Percentiles rank a stretch among this genome's conserved stretches.
phyloP scores from a whole-genome alignment of 768 basidiomycete species.

The Xanthoconium purpureum region DNA sequence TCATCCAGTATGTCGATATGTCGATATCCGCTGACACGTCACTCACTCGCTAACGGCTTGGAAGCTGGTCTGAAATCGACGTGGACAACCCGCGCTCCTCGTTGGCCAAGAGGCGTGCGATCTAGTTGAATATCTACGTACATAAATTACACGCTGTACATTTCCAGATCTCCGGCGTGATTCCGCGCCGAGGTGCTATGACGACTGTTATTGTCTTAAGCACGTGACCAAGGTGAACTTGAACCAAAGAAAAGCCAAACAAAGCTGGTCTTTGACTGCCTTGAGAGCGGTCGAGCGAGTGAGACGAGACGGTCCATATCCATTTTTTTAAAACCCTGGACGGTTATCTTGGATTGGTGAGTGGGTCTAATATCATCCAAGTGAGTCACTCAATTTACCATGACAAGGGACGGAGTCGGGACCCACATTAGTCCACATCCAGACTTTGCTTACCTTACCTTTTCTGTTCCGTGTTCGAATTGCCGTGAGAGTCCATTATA shows the following conservation, averaged over 20 bases:
- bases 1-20: conserved; percentile 54
- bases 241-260: conserved; percentile 46
- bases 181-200: conserved; percentile 5
- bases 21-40: background rate
- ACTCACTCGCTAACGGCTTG: background rate
- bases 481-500: conserved; percentile 23
- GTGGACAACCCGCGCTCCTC: conserved; percentile 20
- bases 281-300: conserved; percentile 1
- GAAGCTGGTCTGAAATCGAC: conserved; percentile 28
- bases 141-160: background rate
- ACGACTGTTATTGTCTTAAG: conserved; percentile 17
- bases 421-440: conserved; percentile 52
- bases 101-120: conserved; percentile 18
- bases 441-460: conserved; percentile 36
- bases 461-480: conserved; percentile 40
- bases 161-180: background rate
- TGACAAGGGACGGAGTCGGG: conserved; percentile 40
- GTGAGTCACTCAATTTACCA: conserved; percentile 27
- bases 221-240: conserved; percentile 50
- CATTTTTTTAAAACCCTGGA: background rate
- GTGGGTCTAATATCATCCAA: background rate
- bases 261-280: conserved; percentile 12
- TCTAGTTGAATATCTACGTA: conserved; percentile 4
- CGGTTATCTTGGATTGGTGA: background rate
- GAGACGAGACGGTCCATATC: conserved; percentile 15